Evolutionary conservation across 208 protist species (phyloP), one percentile per base, ranked within the genome.

Genomic region (Tritrichomonas foetus): DNA sequence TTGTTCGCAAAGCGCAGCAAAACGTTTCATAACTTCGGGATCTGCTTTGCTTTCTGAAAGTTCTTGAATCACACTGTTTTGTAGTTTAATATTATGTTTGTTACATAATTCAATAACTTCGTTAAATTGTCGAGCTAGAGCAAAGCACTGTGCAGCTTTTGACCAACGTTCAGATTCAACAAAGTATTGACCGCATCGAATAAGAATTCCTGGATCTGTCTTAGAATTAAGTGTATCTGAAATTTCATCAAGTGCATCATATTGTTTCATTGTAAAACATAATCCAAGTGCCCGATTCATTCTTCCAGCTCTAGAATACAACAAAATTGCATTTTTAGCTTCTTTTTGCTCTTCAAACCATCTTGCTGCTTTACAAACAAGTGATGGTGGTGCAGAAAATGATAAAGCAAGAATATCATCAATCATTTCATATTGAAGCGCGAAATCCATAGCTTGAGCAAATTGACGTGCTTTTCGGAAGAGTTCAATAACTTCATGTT

Each of bases 271-370:
- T 27, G 22, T 36, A 20, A 82, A 82, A 36, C 74, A 82, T 8
- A 82, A 53, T 30, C 41, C 41, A 20, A 82, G 50, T 30, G 74
- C 74, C 2, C 74, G 1, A 30, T 82, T 82, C 41, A 82, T 50
- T 53, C 74, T 82, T 82, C 74, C 74, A 20, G n/a, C n/a, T 82
- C 74, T 82, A 47, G 41, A 50, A 44, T 82, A 82, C 9, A 82
- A 44, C 33, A 82, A 50, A 82, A 82, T 82, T 82, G 74, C 74
- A 20, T 82, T 82, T 44, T 82, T 82, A 22, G 74, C 74, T 53
- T 82, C 74, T 44, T 82, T 82, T 36, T 82, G 74, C 50, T 36
- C 41, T 82, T 82, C 74, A 44, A 82, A 82, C 74, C 74, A 82
- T n/a, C 41, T 33, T 11, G 74, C 74, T 9, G 74, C 74, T 44